These are phyloP conservation scores for Malassezia slooffiae DNA, from an alignment of 1,284 basidiomycete genomes.

Conservation along the genomic window DNA sequence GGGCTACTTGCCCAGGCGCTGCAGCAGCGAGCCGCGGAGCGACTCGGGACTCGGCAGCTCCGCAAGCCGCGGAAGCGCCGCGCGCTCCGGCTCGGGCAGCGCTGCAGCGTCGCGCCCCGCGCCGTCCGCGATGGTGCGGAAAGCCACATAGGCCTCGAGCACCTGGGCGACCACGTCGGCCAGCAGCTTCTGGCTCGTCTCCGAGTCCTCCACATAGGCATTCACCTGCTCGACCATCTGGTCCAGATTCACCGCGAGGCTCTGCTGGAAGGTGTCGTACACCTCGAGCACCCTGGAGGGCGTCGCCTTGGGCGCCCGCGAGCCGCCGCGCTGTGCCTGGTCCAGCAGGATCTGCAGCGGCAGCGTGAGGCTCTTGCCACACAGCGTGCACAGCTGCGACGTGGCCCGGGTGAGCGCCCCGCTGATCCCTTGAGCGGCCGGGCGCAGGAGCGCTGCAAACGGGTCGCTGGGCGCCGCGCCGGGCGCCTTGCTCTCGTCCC, in stretches of 20 bases:
- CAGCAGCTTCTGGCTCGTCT: neutral
- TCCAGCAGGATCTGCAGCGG: slow-evolving; percentile 7
- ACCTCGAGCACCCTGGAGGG: slow-evolving; percentile 4
- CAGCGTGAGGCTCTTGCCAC: slow-evolving; percentile 3
- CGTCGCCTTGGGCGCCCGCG: too few relatives aligned
- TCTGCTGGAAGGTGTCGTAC: slow-evolving; percentile 10
- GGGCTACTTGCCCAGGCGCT: too few relatives aligned
- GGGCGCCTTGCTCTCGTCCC: too few relatives aligned
- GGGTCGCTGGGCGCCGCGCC: too few relatives aligned
- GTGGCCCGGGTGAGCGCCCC: neutral
- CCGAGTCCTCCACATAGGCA: neutral
- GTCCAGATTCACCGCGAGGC: slow-evolving; percentile 11
- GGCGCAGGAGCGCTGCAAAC: too few relatives aligned
- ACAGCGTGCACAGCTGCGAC: neutral
- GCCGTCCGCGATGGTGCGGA: too few relatives aligned
- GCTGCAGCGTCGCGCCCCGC: too few relatives aligned
- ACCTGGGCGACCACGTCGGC: neutral
- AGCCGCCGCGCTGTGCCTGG: neutral
- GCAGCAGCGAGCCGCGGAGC: too few relatives aligned
- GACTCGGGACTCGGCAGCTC: too few relatives aligned
- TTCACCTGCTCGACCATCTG: neutral
- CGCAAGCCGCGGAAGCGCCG: too few relatives aligned
- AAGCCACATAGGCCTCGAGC: neutral
- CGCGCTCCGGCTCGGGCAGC: neutral
- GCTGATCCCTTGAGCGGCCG: too few relatives aligned